Conservation (phyloP, 495 filamentous ascomycete genomes). For the Neurospora sp. region DNA sequence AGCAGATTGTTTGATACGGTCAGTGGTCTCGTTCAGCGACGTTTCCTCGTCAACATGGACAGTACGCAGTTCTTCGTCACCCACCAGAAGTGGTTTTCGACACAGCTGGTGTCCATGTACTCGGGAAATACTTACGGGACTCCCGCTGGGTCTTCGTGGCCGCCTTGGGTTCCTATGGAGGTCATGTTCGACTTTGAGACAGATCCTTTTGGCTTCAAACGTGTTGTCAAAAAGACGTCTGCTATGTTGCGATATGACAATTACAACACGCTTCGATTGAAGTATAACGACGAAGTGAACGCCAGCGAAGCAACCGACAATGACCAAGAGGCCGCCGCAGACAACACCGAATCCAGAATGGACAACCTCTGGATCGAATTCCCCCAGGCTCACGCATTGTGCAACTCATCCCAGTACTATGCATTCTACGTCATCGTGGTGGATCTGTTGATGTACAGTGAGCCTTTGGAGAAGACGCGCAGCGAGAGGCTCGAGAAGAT, state of each 20-base stretch:
- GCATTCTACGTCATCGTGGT: constrained; percentile 95
- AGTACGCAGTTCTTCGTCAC: constrained; percentile 97
- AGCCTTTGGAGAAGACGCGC: constrained; percentile 90
- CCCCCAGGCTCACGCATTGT: constrained; percentile 81
- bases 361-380: constrained; percentile 97
- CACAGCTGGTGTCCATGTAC: constrained; percentile 78
- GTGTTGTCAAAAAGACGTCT: constrained; percentile 90
- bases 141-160: constrained; percentile 76
- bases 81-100: constrained; percentile 74
- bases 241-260: constrained; percentile 93
- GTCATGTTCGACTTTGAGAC: constrained; percentile 93
- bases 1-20: constrained; percentile 84
- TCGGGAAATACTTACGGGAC: constrained; percentile 89
- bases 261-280: constrained; percentile 92
- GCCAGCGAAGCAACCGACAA: constrained; percentile 37
- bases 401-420: constrained; percentile 93
- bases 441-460: constrained; percentile 87
- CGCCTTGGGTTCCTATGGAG: constrained; percentile 95
- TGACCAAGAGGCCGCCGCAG: constrained; percentile 21
- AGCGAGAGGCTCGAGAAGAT: constrained; percentile 94
- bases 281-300: constrained; percentile 91
- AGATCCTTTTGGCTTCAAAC: constrained; percentile 88
- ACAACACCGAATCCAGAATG: constrained; percentile 65
- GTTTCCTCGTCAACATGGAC: constrained; percentile 89
- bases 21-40: constrained; percentile 86